These are phyloP conservation scores for Daldinia sp. DNA, from an alignment of 2,329 filamentous ascomycete genomes.

Conservation along the genomic window DNA sequence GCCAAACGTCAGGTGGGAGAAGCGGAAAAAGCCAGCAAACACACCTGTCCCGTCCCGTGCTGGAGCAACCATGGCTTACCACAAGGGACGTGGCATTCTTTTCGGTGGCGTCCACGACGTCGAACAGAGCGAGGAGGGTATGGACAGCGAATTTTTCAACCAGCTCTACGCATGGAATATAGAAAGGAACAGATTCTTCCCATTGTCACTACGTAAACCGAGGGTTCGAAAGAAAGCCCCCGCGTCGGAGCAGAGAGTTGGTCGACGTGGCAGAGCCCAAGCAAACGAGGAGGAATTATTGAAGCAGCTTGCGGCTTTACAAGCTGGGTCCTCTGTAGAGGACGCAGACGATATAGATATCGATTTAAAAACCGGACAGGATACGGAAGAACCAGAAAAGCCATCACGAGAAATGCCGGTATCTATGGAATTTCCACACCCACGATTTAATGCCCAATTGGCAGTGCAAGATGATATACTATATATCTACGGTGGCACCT, in stretches of 20 bases:
- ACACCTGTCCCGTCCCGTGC: constrained; percentile 84
- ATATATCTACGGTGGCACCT: constrained; percentile 95
- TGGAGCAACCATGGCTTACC: constrained; percentile 92
- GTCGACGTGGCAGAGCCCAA: constrained; percentile 79
- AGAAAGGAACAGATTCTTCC: constrained; percentile 95
- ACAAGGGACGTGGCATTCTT: constrained; percentile 91
- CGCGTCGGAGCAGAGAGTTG: constrained; percentile 66
- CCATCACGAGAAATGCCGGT: constrained; percentile 73
- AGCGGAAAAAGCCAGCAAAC: constrained; percentile 91
- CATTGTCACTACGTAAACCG: constrained; percentile 79
- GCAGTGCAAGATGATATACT: constrained; percentile 92
- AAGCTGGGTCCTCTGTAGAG: constrained; percentile 77
- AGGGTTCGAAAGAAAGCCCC: constrained; percentile 74
- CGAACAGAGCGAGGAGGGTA: constrained; percentile 90
- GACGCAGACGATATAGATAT: constrained; percentile 58
- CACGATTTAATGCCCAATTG: constrained; percentile 90
- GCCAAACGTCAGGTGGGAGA: constrained; percentile 89
- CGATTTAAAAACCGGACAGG: constrained; percentile 62
- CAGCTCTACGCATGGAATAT: constrained; percentile 92
- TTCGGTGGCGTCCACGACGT: constrained; percentile 97
- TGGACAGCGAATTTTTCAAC: constrained; percentile 98
- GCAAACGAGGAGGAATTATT: constrained; percentile 93
- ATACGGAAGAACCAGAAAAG: constrained; percentile 67
- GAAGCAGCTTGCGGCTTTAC: constrained; percentile 85
- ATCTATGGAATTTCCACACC: constrained; percentile 86